Base-by-base conservation (phyloP, 345 rosid genomes). In the Toxicodendron radicans region DNA sequence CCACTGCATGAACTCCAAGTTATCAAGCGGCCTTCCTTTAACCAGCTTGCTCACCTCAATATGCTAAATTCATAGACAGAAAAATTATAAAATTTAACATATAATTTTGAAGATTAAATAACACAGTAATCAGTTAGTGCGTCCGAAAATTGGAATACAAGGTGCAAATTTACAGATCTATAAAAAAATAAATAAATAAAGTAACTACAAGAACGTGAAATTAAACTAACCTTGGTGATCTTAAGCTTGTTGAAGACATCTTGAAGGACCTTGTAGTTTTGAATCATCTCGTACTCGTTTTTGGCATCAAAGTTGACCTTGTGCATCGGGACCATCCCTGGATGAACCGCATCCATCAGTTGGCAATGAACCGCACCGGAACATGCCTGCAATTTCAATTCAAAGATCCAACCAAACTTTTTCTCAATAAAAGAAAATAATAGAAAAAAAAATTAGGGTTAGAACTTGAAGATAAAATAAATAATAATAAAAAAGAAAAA, bases 1-100 rank as follows among this genome's bases (percentile, higher is more conserved):
- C 99, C 99, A 96, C 68, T 93, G 98, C 89, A 92, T 93, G 58
- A 96, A 96, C 85, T 93, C 99, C 91, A 96, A 77, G 78, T 96
- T 96, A 70, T 96, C 99, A 68, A 96, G 89, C 52, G 99, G 97
- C 71, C 98, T 88, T 54, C 99, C 98, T 73, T 96, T 96, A 72
- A 92, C 90, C 7, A 96, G 87, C 81, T 93, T 96, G 78, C 79
- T 92, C 79, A 96, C 99, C 30, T 96, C 98, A 0, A 96, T 87
- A 76, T 96, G 92, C 99, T 96, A 72, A 72, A 53, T 1, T 20
- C 5, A 32, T 10, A 59, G 21, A 10, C 48, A 46, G 3, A 2
- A 58, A 43, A 32, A 5, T 11, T 10, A 57, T 2, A 54, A 51
- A 10, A 7, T 14, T 38, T 38, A 38, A 38, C 43, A 38, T 5